A percentile compares a stretch with the other conserved stretches of the same genome.
Conservation (phyloP, 1,284 basidiomycete species). For the Naganishia liquefaciens region DNA sequence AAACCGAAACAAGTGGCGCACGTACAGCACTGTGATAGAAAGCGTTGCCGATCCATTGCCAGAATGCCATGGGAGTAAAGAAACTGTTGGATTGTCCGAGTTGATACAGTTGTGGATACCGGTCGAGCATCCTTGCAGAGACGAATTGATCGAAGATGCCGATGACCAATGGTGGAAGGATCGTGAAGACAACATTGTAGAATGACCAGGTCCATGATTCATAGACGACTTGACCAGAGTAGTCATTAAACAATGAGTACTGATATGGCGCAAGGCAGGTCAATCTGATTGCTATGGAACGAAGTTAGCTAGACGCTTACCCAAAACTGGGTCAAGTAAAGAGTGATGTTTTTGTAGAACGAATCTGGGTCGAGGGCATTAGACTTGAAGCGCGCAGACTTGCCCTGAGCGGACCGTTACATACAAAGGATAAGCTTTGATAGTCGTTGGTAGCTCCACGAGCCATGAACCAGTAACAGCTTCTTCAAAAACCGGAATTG, state of each 20-base stretch:
- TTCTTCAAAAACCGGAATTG: constrained; percentile 98
- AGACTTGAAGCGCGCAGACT: background rate
- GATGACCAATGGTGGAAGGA: constrained; percentile 94
- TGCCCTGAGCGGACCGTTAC: constrained; percentile 49
- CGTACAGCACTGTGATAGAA: constrained; percentile 88
- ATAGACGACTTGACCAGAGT: constrained; percentile 96
- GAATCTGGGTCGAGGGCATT: constrained; percentile 63
- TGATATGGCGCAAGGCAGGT: constrained; percentile 45
- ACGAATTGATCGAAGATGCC: constrained; percentile 98
- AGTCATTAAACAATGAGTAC: constrained; percentile 98
- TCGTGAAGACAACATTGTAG: constrained; percentile 90
- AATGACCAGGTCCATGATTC: constrained; percentile 97
- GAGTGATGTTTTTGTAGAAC: constrained; percentile 94
- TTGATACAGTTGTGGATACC: constrained; percentile 94
- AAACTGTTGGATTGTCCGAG: constrained; percentile 89
- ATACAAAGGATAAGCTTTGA: constrained; percentile 92
- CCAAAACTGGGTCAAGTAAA: constrained; percentile 98
- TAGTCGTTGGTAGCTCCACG: constrained; percentile 95
- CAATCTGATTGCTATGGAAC: background rate
- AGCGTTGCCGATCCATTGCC: constrained; percentile 93
- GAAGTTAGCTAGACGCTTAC: constrained; percentile 56
- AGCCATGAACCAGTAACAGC: constrained; percentile 91
- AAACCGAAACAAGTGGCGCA: constrained; percentile 29
- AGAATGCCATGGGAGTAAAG: constrained; percentile 88
- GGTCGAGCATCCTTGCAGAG: constrained; percentile 90